Conservation (phyloP, 306 rosid genomes). For the Potentilla sterilis region DNA sequence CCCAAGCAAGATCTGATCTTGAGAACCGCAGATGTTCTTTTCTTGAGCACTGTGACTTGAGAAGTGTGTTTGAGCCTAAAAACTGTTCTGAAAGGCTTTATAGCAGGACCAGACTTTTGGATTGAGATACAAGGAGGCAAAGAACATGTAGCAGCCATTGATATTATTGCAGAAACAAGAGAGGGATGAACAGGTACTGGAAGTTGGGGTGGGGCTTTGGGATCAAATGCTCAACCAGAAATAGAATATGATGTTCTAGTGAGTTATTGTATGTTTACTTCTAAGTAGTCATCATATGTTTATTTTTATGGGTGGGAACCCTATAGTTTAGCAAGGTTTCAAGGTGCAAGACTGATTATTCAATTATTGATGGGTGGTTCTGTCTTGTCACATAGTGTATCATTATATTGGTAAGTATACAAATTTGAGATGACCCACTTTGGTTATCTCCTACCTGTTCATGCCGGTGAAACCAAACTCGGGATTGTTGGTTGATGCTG, state of each 20-base stretch:
- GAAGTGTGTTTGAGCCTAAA: conserved; percentile 40
- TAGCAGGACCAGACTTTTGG: conserved; percentile 45
- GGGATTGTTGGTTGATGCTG: conserved; percentile 10
- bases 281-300: not conserved
- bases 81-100: conserved; percentile 39
- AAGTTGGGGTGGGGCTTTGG: not conserved
- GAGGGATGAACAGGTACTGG: conserved; percentile 7
- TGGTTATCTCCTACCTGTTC: conserved; percentile 41
- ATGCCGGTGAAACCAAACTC: conserved; percentile 37
- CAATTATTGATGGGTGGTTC: conserved; percentile 4
- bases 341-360: not conserved
- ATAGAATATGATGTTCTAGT: not conserved
- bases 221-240: not conserved
- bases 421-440: conserved; percentile 21
- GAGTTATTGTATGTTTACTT: too few species aligned
- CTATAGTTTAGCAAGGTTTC: not conserved
- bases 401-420: conserved; percentile 4
- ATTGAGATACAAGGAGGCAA: conserved; percentile 42
- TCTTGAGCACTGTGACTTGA: conserved; percentile 42
- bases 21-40: conserved; percentile 17
- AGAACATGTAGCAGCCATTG: conserved; percentile 59
- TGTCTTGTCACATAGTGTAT: conserved; percentile 10
- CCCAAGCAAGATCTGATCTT: conserved; percentile 63
- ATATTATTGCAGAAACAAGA: conserved; percentile 27
- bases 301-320: not conserved